Base-by-base conservation (phyloP, 148 eudicot genomes). In the Linanthus parryae region DNA sequence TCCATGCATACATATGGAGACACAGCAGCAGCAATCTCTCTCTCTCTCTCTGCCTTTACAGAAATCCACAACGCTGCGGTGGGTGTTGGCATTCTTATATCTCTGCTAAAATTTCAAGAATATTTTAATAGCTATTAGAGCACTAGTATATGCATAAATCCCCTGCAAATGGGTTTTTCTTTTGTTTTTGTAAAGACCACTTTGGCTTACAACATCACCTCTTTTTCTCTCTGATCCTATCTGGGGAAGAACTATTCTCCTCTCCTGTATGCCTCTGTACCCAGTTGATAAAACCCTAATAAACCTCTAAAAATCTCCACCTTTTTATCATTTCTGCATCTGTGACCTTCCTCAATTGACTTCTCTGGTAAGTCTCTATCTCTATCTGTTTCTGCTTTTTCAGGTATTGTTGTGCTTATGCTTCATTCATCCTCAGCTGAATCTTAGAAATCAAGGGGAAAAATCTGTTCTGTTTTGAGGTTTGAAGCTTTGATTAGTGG, bases 51-150 rank as follows among this genome's bases (percentile, higher is more conserved):
- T 16, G 58, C 61, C 42, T 68, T 60, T 68, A 36, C 47, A 50
- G 54, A 62, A 62, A 54, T 56, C 58, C n/a, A n/a, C n/a, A 54
- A 62, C 58, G 63, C 56, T 57, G 61, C 24, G 30, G 63, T 15
- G 42, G 41, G 38, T 39, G 36, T 27, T 14, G 44, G 40, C 51
- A 18, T 38, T 41, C 23, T 20, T 30, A 28, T 34, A 33, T 54
- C 40, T 44, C 2, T 12, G 22, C 5, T 19, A 31, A 45, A 50
- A n/a, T n/a, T 60, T 21, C 14, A 17, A n/a, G 15, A 1, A 12
- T 69, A 38, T 58, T 45, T 39, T 44, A 51, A 24, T 35, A 13
- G 5, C 51, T 40, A 30, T 51, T 52, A 46, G 51, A 61, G 14
- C 54, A 38, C 56, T 59, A 59, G 7, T 28, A 31, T 26, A 58